phyloP scores from a whole-genome alignment of 352 stramenopile species.

The Phytophthora kernoviae region DNA sequence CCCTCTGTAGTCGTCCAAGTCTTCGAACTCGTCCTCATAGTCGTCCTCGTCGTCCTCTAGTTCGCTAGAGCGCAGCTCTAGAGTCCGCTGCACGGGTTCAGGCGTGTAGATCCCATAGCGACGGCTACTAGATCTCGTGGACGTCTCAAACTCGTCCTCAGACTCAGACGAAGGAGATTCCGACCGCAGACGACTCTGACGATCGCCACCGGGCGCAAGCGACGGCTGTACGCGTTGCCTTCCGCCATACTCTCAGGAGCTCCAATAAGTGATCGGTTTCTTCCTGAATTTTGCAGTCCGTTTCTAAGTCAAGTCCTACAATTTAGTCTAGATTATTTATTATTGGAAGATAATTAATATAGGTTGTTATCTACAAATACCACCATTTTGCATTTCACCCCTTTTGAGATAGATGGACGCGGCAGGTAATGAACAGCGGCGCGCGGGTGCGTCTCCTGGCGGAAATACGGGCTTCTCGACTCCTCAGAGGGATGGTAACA shows the following conservation, averaged over 20 bases:
- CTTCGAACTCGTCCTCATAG: slow-evolving; percentile 44
- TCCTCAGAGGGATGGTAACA: slow-evolving; percentile 20
- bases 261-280: slow-evolving; percentile 7
- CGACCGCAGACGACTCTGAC: background rate
- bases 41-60: slow-evolving; percentile 51
- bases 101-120: slow-evolving; percentile 46
- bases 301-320: too few relatives aligned
- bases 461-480: slow-evolving; percentile 22
- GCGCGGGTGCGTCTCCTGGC: slow-evolving; percentile 19
- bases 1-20: slow-evolving; percentile 38
- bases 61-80: slow-evolving; percentile 51
- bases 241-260: slow-evolving; percentile 17
- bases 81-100: slow-evolving; percentile 61
- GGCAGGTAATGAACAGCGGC: slow-evolving; percentile 25
- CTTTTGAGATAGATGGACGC: slow-evolving; percentile 29
- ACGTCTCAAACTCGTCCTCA: slow-evolving; percentile 16
- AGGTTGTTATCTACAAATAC: too few relatives aligned
- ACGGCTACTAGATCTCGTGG: slow-evolving; percentile 5
- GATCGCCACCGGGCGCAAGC: slow-evolving; percentile 27
- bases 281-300: slow-evolving; percentile 11
- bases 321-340: too few relatives aligned
- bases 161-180: slow-evolving; percentile 20
- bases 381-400: background rate
- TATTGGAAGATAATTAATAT: too few relatives aligned
- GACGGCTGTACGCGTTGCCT: slow-evolving; percentile 31